A percentile compares a stretch with the other conserved stretches of the same genome.
Evolutionary conservation across 768 basidiomycete genomes (phyloP).

Genomic region (Pseudohyphozyma bogoriensis): DNA sequence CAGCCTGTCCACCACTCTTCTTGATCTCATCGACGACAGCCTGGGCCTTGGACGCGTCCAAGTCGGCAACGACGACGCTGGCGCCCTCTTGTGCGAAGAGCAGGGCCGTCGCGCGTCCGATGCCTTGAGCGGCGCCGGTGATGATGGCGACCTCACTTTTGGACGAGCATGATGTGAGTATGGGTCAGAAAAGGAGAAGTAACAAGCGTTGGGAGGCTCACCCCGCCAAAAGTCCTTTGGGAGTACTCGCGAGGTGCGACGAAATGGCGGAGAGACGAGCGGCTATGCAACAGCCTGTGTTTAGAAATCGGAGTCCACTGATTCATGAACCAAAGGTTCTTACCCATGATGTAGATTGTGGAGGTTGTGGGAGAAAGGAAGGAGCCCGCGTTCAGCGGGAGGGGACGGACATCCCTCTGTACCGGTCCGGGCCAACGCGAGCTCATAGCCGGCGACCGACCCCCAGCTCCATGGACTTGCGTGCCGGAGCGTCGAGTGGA

Average conservation of each 20-base stretch:
- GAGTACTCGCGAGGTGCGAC: neutral
- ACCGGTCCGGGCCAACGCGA: too few relatives aligned
- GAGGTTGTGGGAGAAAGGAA: too few relatives aligned
- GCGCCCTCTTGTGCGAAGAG: conserved; percentile 77
- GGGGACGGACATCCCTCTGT: too few relatives aligned
- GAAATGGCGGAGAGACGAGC: neutral
- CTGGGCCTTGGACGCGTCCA: conserved; percentile 58
- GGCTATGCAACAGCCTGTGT: too few relatives aligned
- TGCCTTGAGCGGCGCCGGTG: conserved; percentile 65
- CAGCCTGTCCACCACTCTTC: conserved; percentile 58
- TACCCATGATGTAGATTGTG: too few relatives aligned
- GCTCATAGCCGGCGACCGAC: too few relatives aligned
- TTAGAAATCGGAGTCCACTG: too few relatives aligned
- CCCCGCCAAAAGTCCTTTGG: neutral
- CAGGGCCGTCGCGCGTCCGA: conserved; percentile 62
- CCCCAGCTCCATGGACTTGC: too few relatives aligned
- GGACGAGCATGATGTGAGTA: too few relatives aligned
- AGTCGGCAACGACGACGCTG: conserved; percentile 77
- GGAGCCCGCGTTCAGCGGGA: too few relatives aligned
- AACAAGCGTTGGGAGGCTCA: neutral
- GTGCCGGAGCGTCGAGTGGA: too few relatives aligned
- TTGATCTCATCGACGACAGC: conserved; percentile 64
- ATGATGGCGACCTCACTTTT: conserved; percentile 79
- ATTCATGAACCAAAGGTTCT: too few relatives aligned
- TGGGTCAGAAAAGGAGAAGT: conserved; percentile 44